Evolutionary conservation across 306 rosid genomes (phyloP).

Genomic region (Alnus rubra): DNA sequence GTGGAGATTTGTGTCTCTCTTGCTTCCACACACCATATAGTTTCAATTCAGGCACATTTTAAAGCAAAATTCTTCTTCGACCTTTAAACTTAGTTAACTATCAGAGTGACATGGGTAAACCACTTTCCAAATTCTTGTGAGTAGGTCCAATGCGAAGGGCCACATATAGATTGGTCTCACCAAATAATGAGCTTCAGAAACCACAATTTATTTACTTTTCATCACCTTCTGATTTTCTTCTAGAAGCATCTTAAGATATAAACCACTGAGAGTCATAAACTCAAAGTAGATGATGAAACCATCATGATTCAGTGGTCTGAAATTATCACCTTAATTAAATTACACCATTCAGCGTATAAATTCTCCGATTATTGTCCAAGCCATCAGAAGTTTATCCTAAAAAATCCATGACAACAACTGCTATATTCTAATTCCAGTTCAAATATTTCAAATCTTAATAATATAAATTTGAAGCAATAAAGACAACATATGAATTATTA

Average conservation of each 20-base stretch:
- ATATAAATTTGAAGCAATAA: not conserved
- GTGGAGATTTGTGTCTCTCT: not conserved
- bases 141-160: not conserved
- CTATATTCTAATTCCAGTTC: not conserved
- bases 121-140: not conserved
- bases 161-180: not conserved
- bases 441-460: not conserved
- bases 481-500: not conserved
- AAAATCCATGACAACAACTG: not conserved
- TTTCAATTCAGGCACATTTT: not conserved
- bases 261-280: not conserved
- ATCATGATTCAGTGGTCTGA: not conserved
- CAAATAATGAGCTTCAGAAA: conserved; percentile 6
- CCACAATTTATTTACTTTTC: not conserved
- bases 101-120: not conserved
- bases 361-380: not conserved
- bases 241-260: not conserved
- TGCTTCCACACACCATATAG: not conserved
- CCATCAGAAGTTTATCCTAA: not conserved
- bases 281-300: not conserved
- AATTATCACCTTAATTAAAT: not conserved
- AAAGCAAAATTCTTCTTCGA: not conserved
- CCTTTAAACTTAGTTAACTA: not conserved
- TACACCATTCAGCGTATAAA: not conserved
- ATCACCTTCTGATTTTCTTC: not conserved